phyloP scores from a whole-genome alignment of 2,329 filamentous ascomycete genomes.

The Rutstroemia sp. region DNA sequence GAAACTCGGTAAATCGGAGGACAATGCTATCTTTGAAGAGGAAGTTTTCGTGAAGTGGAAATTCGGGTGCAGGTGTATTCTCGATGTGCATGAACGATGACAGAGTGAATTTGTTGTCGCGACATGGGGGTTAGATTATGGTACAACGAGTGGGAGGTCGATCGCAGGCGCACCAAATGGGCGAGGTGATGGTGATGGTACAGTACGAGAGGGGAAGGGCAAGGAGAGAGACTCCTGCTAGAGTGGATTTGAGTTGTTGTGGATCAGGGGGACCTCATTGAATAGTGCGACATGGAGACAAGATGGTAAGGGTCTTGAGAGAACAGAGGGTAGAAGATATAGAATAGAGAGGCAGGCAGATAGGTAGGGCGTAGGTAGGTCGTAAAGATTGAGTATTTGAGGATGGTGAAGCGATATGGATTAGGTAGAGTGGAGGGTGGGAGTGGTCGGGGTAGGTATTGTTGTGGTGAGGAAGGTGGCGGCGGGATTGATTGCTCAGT shows the following conservation, averaged over 20 bases:
- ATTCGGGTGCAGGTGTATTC: background rate
- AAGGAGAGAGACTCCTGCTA: background rate
- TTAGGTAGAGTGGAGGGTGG: background rate
- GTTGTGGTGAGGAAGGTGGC: background rate
- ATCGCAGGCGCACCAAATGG: background rate
- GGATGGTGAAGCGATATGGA: background rate
- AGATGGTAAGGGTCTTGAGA: background rate
- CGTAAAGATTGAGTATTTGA: background rate
- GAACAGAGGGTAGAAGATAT: background rate
- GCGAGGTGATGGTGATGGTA: constrained; percentile 27
- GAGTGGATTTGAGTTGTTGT: constrained; percentile 4
- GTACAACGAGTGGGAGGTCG: background rate
- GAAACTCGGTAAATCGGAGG: background rate
- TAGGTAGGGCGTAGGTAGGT: background rate
- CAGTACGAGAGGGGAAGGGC: background rate
- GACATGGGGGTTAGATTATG: constrained; percentile 3
- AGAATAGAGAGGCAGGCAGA: background rate
- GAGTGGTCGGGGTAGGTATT: background rate
- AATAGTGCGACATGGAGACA: background rate
- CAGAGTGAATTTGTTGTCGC: constrained; percentile 8
- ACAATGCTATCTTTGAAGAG: background rate
- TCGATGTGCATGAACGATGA: constrained; percentile 3
- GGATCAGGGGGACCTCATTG: constrained; percentile 4
- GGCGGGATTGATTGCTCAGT: background rate
- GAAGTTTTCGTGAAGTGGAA: background rate